Conservation (phyloP, 495 filamentous ascomycete species). For the Astrothelium subdiscretum region DNA sequence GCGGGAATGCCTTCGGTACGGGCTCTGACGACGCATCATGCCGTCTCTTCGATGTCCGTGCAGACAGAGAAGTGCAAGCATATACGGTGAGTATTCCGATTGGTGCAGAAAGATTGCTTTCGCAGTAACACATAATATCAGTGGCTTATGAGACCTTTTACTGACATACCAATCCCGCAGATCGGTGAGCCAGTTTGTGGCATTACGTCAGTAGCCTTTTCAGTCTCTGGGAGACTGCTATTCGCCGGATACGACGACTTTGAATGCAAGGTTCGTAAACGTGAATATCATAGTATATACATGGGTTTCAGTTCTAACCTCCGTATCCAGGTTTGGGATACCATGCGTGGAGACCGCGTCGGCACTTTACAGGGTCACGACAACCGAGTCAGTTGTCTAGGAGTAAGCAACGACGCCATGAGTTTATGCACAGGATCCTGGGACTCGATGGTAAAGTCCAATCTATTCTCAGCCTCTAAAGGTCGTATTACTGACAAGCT, state of each 20-base stretch:
- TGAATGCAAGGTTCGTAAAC: constrained; percentile 89
- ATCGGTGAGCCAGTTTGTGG: constrained; percentile 95
- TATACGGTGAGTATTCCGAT: constrained; percentile 63
- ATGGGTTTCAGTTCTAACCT: not conserved
- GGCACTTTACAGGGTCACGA: constrained; percentile 94
- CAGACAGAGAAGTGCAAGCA: constrained; percentile 88
- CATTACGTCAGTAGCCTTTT: constrained; percentile 96
- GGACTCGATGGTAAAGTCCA: constrained; percentile 75
- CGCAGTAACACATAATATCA: not conserved
- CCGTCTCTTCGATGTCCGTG: constrained; percentile 93
- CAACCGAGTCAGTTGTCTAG: constrained; percentile 95
- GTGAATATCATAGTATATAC: not conserved
- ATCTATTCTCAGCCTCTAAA: constrained; percentile 1
- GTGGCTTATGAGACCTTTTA: not conserved
- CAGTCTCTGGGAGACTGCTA: constrained; percentile 86
- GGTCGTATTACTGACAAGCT: constrained; percentile 5
- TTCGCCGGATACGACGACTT: constrained; percentile 99
- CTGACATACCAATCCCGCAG: constrained; percentile 36
- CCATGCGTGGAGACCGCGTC: constrained; percentile 91
- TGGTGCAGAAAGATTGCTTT: not conserved
- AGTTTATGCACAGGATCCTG: constrained; percentile 98
- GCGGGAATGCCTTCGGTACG: constrained; percentile 96
- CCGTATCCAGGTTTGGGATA: constrained; percentile 76
- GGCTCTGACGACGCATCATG: constrained; percentile 97
- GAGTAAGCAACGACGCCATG: constrained; percentile 97